These are phyloP conservation scores for Mycena vulgaris DNA, from an alignment of 768 basidiomycete species.

Conservation along the genomic window DNA sequence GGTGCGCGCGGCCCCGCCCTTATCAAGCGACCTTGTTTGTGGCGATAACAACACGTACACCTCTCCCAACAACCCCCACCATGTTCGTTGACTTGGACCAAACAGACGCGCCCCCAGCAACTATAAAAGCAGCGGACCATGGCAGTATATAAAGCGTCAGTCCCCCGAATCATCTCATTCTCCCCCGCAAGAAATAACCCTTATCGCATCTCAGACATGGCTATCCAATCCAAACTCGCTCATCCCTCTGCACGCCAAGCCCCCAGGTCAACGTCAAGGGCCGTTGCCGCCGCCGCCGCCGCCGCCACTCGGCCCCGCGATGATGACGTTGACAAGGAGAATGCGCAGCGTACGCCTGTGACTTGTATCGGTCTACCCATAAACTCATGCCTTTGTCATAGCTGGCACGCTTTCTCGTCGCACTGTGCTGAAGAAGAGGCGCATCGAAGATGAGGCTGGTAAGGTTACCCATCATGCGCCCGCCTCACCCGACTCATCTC, in stretches of 20 bases:
- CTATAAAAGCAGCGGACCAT: no score
- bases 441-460: no score
- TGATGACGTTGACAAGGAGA: not conserved
- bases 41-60: conserved; percentile 12
- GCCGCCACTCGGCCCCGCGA: not conserved
- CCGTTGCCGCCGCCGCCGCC: not conserved
- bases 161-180: not conserved
- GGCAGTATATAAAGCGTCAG: no score
- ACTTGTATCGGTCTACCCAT: no score
- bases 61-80: no score
- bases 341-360: not conserved
- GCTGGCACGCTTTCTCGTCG: no score
- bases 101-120: no score
- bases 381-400: no score
- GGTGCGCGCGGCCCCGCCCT: conserved; percentile 4
- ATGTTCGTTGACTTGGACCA: no score
- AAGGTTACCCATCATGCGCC: no score
- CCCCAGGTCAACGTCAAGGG: not conserved
- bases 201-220: conserved; percentile 1
- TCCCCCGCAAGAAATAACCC: not conserved
- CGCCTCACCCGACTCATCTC: no score
- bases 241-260: not conserved
- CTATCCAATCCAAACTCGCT: not conserved
- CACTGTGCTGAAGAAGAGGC: no score
- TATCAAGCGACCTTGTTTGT: not conserved